These are phyloP conservation scores for Salisapilia sapeloensis DNA, from an alignment of 352 stramenopile genomes.

Conservation along the genomic window DNA sequence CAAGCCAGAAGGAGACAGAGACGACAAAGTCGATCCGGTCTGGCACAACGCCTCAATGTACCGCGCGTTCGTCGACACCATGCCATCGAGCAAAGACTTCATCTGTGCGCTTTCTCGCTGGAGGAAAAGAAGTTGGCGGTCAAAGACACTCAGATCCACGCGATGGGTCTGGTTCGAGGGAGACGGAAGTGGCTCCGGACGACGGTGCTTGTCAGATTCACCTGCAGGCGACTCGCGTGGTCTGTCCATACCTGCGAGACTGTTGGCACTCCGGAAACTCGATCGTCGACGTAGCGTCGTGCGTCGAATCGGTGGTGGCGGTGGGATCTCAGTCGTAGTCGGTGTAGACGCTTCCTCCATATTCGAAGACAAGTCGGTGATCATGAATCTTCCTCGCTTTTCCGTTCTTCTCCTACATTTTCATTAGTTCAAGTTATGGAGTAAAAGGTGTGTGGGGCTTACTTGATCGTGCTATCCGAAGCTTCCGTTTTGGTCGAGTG, in stretches of 20 bases:
- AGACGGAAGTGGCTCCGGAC: conserved; percentile 6
- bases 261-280: neutral
- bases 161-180: conserved; percentile 8
- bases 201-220: no score
- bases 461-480: neutral
- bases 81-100: conserved; percentile 39
- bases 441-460: neutral
- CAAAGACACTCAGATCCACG: conserved; percentile 29
- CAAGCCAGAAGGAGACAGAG: conserved; percentile 1
- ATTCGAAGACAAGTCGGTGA: conserved; percentile 61
- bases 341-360: conserved; percentile 12
- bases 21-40: conserved; percentile 6
- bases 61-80: conserved; percentile 53
- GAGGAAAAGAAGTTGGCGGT: conserved; percentile 47
- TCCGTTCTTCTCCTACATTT: conserved; percentile 40
- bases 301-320: conserved; percentile 6
- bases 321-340: conserved; percentile 3
- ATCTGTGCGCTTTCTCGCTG: conserved; percentile 53
- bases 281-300: conserved; percentile 1
- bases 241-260: no score
- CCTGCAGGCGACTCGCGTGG: no score
- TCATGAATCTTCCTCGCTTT: conserved; percentile 60
- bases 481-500: conserved; percentile 1
- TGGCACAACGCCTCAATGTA: conserved; percentile 43
- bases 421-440: no score